Evolutionary conservation across 192 early-diverging fungal genomes (phyloP).

Genomic region (Coemansia sp.): DNA sequence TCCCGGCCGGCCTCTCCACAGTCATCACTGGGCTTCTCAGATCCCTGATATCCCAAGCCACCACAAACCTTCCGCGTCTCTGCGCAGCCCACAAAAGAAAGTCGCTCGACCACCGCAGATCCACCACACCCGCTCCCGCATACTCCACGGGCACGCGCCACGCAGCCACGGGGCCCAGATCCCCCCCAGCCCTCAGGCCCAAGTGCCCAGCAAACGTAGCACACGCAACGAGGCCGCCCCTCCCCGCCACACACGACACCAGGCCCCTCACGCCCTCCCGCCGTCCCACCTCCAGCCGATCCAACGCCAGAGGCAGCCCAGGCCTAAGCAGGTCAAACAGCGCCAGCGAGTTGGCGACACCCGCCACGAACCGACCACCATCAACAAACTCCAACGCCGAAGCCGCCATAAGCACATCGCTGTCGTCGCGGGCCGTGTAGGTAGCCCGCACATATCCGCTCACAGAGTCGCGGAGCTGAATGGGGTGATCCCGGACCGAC

Average conservation of each 20-base stretch:
- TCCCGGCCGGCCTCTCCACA: conserved; percentile 27
- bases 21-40: conserved; percentile 60
- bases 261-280: conserved; percentile 76
- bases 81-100: conserved; percentile 66
- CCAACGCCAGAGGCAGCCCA: conserved; percentile 54
- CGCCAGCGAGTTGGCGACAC: conserved; percentile 65
- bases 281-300: conserved; percentile 58
- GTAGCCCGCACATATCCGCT: conserved; percentile 57
- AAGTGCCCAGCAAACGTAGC: conserved; percentile 71
- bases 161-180: conserved; percentile 7
- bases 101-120: conserved; percentile 67
- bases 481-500: conserved; percentile 70
- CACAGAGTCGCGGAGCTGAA: conserved; percentile 70
- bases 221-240: conserved; percentile 57
- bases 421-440: conserved; percentile 64
- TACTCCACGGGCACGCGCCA: conserved; percentile 48
- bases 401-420: conserved; percentile 65
- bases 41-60: conserved; percentile 81
- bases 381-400: conserved; percentile 61
- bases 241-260: conserved; percentile 69
- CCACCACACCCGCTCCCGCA: conserved; percentile 54
- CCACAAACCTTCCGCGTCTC: conserved; percentile 58
- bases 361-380: conserved; percentile 66
- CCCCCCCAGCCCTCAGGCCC: conserved; percentile 61
- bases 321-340: conserved; percentile 69